Evolutionary conservation across 2,329 filamentous ascomycete species (phyloP).

Genomic region (Fulvia fulva): DNA sequence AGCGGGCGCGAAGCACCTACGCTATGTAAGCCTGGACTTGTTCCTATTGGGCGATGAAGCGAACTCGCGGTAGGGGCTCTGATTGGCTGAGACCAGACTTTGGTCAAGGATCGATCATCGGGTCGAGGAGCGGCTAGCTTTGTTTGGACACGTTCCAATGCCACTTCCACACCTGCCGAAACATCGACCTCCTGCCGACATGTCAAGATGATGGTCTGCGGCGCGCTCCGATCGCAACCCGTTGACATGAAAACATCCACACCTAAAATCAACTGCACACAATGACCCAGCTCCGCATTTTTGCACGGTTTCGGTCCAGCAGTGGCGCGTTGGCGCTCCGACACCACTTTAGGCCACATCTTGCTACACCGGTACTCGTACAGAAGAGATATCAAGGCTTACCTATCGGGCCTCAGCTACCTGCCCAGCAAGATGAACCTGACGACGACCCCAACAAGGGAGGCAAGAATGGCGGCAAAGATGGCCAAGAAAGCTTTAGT

Average conservation of each 20-base stretch:
- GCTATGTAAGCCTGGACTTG: no score
- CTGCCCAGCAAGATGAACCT: slow-evolving; percentile 6
- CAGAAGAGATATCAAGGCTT: slow-evolving; percentile 10
- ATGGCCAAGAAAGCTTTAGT: slow-evolving; percentile 14
- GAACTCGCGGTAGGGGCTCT: no score
- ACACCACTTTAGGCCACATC: neutral
- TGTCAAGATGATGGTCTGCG: neutral
- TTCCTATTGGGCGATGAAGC: no score
- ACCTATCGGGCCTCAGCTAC: slow-evolving; percentile 16
- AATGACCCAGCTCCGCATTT: neutral
- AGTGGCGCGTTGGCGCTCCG: slow-evolving; percentile 2
- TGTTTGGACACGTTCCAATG: neutral
- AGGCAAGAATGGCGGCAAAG: slow-evolving; percentile 7
- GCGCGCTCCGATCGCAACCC: neutral
- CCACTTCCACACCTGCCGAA: neutral
- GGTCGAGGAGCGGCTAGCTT: neutral
- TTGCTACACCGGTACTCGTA: neutral
- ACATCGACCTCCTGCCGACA: neutral
- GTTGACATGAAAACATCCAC: neutral
- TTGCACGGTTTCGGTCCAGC: slow-evolving; percentile 1
- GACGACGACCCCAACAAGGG: slow-evolving; percentile 3
- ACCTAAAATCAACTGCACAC: neutral
- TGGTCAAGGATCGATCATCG: neutral
- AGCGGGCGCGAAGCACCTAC: no score
- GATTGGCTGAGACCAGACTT: no score